These are phyloP conservation scores for Capsicum rhomboideum DNA, from an alignment of 257 asterid genomes.

Conservation along the genomic window DNA sequence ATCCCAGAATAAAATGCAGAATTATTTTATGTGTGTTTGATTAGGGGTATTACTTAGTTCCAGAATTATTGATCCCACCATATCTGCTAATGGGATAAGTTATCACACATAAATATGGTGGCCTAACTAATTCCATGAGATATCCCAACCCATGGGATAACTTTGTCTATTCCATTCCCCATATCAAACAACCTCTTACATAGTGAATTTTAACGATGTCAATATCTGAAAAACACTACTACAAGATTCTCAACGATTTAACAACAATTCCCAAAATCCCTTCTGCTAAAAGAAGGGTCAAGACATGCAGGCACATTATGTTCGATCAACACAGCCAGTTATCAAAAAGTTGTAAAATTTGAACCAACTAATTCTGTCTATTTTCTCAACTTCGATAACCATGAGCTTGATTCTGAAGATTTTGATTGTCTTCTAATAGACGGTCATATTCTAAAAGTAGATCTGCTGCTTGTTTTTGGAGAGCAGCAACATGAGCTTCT, in stretches of 20 bases:
- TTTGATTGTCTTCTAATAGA: slow-evolving; percentile 77
- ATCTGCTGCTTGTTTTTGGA: slow-evolving; percentile 81
- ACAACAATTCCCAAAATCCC: neutral
- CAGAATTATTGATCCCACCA: too few relatives aligned
- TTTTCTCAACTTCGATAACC: slow-evolving; percentile 20
- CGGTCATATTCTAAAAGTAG: slow-evolving; percentile 81
- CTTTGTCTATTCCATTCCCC: too few relatives aligned
- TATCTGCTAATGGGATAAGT: too few relatives aligned
- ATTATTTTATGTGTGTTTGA: too few relatives aligned
- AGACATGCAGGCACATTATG: neutral
- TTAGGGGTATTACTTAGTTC: too few relatives aligned
- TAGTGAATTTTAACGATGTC: neutral
- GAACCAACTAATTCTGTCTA: neutral
- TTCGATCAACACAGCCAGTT: neutral
- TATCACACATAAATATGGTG: too few relatives aligned
- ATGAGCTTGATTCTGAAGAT: slow-evolving; percentile 55
- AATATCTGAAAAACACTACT: neutral
- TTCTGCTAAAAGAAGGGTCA: neutral
- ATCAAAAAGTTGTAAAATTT: neutral
- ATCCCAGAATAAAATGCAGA: too few relatives aligned
- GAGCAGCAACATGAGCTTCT: slow-evolving; percentile 63
- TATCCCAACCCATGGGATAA: too few relatives aligned
- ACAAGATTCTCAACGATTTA: neutral
- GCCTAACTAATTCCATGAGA: too few relatives aligned
- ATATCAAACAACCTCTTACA: too few relatives aligned